Percentiles rank a stretch among this genome's conserved stretches.
These are phyloP conservation scores for Phytomonas francai DNA, from an alignment of 208 protist species.

Conservation along the genomic window DNA sequence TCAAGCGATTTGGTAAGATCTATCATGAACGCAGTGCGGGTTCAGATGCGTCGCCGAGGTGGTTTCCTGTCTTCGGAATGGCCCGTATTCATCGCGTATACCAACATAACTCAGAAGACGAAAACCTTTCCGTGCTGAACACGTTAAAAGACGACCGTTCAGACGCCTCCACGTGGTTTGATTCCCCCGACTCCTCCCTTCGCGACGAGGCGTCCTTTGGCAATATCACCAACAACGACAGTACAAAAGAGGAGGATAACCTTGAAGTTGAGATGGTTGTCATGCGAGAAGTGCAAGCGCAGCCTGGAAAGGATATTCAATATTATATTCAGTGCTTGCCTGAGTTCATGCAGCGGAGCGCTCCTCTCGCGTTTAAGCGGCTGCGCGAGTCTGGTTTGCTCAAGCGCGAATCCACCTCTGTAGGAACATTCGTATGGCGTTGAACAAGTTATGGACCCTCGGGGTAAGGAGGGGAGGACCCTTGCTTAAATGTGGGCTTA, in stretches of 20 bases:
- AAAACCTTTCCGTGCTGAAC: conserved; percentile 61
- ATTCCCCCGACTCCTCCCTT: conserved; percentile 7
- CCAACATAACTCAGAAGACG: conserved; percentile 58
- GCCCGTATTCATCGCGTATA: conserved; percentile 46
- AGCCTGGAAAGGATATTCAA: conserved; percentile 61
- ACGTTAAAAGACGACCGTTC: background rate
- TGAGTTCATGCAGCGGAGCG: conserved; percentile 20
- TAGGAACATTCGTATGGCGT: conserved; percentile 69
- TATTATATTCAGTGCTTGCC: conserved; percentile 60
- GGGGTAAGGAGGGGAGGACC: background rate
- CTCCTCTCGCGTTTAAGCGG: conserved; percentile 59
- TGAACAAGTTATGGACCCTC: conserved; percentile 9
- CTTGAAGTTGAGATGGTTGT: conserved; percentile 38
- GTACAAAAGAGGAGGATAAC: conserved; percentile 8
- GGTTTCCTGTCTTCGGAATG: conserved; percentile 55
- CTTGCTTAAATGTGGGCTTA: background rate
- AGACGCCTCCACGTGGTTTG: background rate
- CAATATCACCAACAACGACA: background rate
- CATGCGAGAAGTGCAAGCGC: conserved; percentile 31
- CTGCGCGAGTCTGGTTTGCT: conserved; percentile 59
- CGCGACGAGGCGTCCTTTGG: too few species aligned
- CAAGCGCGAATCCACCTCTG: conserved; percentile 31
- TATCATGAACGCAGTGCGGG: conserved; percentile 60
- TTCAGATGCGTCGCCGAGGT: conserved; percentile 43
- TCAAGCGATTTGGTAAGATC: conserved; percentile 75